These are phyloP conservation scores for Phytomonas francai DNA, from an alignment of 208 protist genomes.

Conservation along the genomic window DNA sequence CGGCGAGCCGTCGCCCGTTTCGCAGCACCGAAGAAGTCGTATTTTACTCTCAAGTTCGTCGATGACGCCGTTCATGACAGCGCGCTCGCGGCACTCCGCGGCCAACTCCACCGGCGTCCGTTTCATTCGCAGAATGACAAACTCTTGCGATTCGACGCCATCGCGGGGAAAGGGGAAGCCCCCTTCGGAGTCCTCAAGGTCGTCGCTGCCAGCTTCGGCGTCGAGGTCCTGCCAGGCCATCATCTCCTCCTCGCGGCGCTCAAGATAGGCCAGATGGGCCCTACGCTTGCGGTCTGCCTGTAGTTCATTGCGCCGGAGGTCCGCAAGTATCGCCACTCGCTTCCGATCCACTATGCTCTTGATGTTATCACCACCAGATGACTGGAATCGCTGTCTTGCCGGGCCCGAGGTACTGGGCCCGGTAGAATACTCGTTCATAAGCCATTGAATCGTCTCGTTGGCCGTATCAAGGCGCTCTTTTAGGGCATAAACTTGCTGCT, in stretches of 20 bases:
- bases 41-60: slow-evolving; percentile 26
- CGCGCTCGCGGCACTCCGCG: slow-evolving; percentile 23
- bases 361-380: neutral
- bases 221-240: slow-evolving; percentile 27
- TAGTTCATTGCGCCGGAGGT: neutral
- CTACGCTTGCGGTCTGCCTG: neutral
- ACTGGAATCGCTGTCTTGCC: neutral
- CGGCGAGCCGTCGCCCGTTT: slow-evolving; percentile 4
- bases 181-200: too few species aligned
- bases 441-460: slow-evolving; percentile 35
- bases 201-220: slow-evolving; percentile 10
- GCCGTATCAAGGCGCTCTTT: slow-evolving; percentile 67
- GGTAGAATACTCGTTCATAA: slow-evolving; percentile 9
- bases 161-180: neutral
- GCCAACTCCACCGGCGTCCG: neutral
- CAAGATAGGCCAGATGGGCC: slow-evolving; percentile 6
- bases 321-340: neutral
- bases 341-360: neutral
- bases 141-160: neutral
- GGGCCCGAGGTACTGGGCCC: neutral
- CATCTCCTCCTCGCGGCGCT: slow-evolving; percentile 18
- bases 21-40: slow-evolving; percentile 8
- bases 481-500: slow-evolving; percentile 80
- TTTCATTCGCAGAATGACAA: neutral
- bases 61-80: slow-evolving; percentile 29